A percentile compares a stretch with the other conserved stretches of the same genome.
Evolutionary conservation across 2,329 filamentous ascomycete genomes (phyloP).

Genomic region (Paecilomyces formosus): DNA sequence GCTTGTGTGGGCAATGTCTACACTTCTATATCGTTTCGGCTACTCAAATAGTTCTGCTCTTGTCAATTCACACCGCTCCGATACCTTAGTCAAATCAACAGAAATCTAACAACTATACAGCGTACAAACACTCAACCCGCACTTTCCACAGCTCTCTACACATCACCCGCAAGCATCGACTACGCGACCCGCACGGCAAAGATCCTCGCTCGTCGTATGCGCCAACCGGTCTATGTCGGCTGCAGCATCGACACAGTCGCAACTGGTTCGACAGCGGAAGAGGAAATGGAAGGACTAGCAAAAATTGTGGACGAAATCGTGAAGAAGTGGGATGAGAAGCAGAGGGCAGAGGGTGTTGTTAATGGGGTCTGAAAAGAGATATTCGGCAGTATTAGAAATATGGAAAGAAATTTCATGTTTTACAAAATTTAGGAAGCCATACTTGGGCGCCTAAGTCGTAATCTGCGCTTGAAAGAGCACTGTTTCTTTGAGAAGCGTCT

Average conservation of each 20-base stretch:
- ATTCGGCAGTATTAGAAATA: no score
- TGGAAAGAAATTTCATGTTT: no score
- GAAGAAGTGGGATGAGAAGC: slow-evolving; percentile 33
- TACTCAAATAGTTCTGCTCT: no score
- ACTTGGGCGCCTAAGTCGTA: no score
- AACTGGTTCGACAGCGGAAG: slow-evolving; percentile 75
- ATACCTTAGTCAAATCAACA: slow-evolving; percentile 6
- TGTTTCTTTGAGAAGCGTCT: no score
- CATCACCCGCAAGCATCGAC: slow-evolving; percentile 66
- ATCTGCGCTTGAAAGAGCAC: no score
- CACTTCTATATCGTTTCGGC: background rate
- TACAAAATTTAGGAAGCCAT: no score
- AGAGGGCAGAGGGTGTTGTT: background rate
- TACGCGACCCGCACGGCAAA: slow-evolving; percentile 81
- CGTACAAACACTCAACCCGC: slow-evolving; percentile 43
- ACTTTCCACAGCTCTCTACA: slow-evolving; percentile 70
- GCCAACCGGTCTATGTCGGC: slow-evolving; percentile 78
- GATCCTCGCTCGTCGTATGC: slow-evolving; percentile 65
- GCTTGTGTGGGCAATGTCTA: no score
- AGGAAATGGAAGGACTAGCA: slow-evolving; percentile 86
- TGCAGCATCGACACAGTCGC: slow-evolving; percentile 74
- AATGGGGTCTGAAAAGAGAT: background rate
- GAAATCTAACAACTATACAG: slow-evolving; percentile 16
- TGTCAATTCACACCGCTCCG: background rate
- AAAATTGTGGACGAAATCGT: slow-evolving; percentile 64